These are phyloP conservation scores for Eragrostis nindensis DNA, from an alignment of 176 grass and related monocot genomes.

Conservation along the genomic window DNA sequence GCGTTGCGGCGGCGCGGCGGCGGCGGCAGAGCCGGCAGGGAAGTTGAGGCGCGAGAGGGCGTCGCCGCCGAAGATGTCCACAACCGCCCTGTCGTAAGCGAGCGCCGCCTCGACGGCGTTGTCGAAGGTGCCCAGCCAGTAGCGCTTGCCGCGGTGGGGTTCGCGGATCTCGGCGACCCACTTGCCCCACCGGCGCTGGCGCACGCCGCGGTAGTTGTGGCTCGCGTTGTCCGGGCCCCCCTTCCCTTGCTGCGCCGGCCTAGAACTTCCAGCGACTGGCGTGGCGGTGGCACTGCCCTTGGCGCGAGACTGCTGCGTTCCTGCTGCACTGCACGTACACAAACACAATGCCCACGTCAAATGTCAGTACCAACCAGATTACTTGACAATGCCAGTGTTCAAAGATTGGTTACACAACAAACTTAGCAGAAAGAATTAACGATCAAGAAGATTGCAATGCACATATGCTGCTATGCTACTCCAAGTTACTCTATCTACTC, in stretches of 20 bases:
- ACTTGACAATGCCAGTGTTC: not conserved
- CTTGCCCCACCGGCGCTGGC: conserved; percentile 75
- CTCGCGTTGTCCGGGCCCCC: conserved; percentile 44
- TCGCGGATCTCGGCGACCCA: conserved; percentile 76
- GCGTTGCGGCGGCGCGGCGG: not conserved
- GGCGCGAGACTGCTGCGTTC: conserved; percentile 24
- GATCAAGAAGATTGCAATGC: not conserved
- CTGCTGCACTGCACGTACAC: conserved; percentile 29
- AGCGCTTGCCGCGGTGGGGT: conserved; percentile 46
- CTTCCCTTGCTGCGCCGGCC: conserved; percentile 29
- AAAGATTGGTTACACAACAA: too few species aligned
- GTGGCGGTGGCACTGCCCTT: not conserved
- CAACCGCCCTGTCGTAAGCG: conserved; percentile 62
- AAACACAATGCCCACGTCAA: not conserved
- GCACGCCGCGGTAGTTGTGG: conserved; percentile 59
- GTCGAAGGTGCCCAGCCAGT: conserved; percentile 71
- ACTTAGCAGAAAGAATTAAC: not conserved
- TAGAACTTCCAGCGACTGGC: not conserved
- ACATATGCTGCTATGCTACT: not conserved
- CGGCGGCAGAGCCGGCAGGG: conserved; percentile 1
- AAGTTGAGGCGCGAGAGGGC: conserved; percentile 45
- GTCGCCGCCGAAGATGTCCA: conserved; percentile 50
- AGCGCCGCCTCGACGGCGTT: conserved; percentile 60
- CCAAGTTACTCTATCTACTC: too few species aligned
- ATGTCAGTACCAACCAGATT: not conserved